Conservation (phyloP, 257 asterid species). For the Solanum dulcamara region DNA sequence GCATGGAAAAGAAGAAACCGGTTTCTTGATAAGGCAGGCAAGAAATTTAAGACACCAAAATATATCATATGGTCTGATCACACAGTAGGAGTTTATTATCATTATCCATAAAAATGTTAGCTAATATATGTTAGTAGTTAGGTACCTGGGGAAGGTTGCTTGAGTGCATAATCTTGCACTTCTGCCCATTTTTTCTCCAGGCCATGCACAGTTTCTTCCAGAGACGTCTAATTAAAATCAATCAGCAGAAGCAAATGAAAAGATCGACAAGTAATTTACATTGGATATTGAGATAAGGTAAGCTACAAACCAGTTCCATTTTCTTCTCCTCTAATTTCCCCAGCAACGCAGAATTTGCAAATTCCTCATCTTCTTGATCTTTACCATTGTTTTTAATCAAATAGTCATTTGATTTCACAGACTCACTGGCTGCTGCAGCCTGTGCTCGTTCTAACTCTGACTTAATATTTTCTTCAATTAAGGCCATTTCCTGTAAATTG, state of each 20-base stretch:
- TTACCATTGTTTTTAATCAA: constrained; percentile 19
- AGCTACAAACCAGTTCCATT: constrained; percentile 50
- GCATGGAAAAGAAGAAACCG: neutral
- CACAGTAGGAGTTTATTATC: neutral
- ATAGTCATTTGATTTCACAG: constrained; percentile 25
- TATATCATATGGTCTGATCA: neutral
- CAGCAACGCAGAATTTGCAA: constrained; percentile 28
- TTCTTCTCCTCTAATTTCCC: constrained; percentile 62
- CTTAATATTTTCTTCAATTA: constrained; percentile 43
- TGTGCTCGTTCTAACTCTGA: constrained; percentile 41
- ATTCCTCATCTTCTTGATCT: constrained; percentile 37
- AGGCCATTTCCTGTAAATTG: constrained; percentile 49
- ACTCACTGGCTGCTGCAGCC: constrained; percentile 12
- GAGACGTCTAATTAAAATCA: constrained; percentile 32
- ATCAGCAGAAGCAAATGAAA: constrained; percentile 1
- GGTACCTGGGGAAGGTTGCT: constrained; percentile 82
- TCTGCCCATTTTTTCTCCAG: constrained; percentile 62
- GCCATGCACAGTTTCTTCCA: constrained; percentile 47
- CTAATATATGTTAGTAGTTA: neutral
- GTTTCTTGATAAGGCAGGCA: neutral
- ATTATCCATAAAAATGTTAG: neutral
- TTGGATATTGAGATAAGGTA: neutral
- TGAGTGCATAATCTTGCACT: constrained; percentile 63
- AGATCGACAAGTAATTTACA: neutral
- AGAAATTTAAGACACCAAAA: neutral